Conservation (phyloP, 164 flowering plant species). For the Hamamelis virginiana region DNA sequence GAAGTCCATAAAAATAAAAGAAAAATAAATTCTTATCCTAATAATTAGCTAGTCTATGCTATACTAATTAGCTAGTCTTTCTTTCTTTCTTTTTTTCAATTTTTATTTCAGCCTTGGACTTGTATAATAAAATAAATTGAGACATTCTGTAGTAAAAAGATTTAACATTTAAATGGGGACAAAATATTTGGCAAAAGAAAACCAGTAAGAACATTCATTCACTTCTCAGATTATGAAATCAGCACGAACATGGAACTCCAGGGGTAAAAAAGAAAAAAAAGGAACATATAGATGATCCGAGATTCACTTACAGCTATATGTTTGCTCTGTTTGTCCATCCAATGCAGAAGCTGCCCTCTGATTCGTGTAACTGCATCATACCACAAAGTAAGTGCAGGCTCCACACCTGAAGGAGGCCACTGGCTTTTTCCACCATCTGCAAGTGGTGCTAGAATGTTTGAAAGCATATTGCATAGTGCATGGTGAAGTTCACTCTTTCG, state of each 20-base stretch:
- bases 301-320: conserved; percentile 79
- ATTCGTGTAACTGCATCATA: conserved; percentile 97
- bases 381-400: conserved; percentile 87
- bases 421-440: conserved; percentile 97
- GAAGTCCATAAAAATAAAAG: no score
- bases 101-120: no score
- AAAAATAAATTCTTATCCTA: no score
- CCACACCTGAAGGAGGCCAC: conserved; percentile 97
- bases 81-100: no score
- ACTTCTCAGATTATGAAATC: background rate
- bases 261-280: background rate
- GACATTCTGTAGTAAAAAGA: no score
- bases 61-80: no score
- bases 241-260: background rate
- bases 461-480: conserved; percentile 97
- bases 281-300: background rate
- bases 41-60: no score
- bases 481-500: conserved; percentile 98
- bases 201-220: background rate
- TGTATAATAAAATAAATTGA: no score
- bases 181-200: background rate
- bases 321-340: conserved; percentile 99
- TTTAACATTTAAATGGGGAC: no score
- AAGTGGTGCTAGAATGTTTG: conserved; percentile 93
- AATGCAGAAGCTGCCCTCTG: conserved; percentile 71